Conservation (phyloP, 768 basidiomycete genomes). For the Mycena latifolia region DNA sequence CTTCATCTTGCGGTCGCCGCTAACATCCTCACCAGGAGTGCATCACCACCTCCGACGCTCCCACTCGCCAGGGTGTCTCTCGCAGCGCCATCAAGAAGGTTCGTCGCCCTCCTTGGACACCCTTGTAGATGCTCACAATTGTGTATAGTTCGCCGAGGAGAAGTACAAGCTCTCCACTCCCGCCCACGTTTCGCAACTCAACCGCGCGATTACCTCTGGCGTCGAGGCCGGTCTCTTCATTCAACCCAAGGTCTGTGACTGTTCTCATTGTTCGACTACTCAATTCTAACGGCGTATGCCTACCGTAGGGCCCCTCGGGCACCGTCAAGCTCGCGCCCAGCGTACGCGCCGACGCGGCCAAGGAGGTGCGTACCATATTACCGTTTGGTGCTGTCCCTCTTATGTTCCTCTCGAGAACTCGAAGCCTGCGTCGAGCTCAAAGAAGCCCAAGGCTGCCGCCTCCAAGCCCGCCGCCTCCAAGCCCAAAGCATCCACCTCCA, state of each 20-base stretch:
- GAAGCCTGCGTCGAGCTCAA: constrained; percentile 8
- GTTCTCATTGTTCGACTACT: not conserved
- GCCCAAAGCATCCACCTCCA: constrained; percentile 10
- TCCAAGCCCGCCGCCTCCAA: constrained; percentile 4
- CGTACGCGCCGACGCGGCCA: constrained; percentile 30
- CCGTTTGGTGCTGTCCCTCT: not conserved
- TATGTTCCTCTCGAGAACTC: constrained; percentile 13
- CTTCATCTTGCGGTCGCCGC: not conserved
- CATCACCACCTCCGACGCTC: constrained; percentile 73
- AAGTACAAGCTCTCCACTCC: constrained; percentile 81
- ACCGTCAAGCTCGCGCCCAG: constrained; percentile 77
- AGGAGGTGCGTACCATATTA: constrained; percentile 28
- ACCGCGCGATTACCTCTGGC: constrained; percentile 79
- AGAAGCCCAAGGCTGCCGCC: constrained; percentile 1
- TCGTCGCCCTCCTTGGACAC: constrained; percentile 34
- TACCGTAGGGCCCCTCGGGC: constrained; percentile 60
- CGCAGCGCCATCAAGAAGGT: constrained; percentile 88
- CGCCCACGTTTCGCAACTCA: constrained; percentile 77
- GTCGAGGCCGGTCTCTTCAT: constrained; percentile 61
- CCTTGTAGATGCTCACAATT: not conserved
- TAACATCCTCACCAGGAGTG: constrained; percentile 68
- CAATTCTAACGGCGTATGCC: not conserved
- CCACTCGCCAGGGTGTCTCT: constrained; percentile 76
- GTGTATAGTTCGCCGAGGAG: constrained; percentile 82
- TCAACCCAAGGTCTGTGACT: constrained; percentile 45